Conservation (phyloP, 148 eudicot species). For the Heliamphora exappendiculata region DNA sequence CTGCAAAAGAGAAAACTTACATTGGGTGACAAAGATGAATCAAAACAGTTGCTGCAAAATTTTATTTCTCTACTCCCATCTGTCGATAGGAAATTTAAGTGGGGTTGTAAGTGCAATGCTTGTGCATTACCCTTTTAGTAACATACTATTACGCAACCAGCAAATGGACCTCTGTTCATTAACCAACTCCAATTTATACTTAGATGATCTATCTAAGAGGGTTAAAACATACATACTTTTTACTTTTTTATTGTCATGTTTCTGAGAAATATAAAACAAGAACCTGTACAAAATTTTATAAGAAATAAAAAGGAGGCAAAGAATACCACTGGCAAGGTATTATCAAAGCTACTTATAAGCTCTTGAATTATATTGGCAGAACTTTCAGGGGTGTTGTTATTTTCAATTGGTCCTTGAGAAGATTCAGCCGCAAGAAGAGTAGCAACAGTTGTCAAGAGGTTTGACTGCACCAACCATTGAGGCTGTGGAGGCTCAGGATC, state of each 20-base stretch:
- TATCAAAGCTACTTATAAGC: slow-evolving; percentile 50
- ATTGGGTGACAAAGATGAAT: no score
- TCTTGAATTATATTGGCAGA: slow-evolving; percentile 39
- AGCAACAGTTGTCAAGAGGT: slow-evolving; percentile 48
- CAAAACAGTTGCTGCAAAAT: no score
- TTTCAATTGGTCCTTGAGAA: slow-evolving; percentile 7
- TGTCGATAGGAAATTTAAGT: no score
- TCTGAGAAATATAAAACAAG: not conserved
- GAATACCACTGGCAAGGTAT: slow-evolving; percentile 39
- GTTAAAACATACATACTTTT: not conserved
- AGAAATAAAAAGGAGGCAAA: not conserved
- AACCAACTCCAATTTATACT: not conserved
- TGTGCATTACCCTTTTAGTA: not conserved
- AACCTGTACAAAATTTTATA: not conserved
- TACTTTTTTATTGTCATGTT: not conserved
- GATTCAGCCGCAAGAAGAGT: slow-evolving; percentile 29
- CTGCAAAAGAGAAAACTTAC: no score
- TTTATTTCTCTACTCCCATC: no score
- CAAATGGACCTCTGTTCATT: not conserved
- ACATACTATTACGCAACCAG: not conserved
- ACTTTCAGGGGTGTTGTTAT: slow-evolving; percentile 13
- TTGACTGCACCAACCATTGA: slow-evolving; percentile 65
- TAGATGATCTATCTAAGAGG: not conserved
- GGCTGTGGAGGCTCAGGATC: slow-evolving; percentile 91
- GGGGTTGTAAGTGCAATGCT: no score